Percentiles rank a stretch among this genome's conserved stretches.
Evolutionary conservation across 495 filamentous ascomycete genomes (phyloP).

Genomic region (Monascus purpureus): DNA sequence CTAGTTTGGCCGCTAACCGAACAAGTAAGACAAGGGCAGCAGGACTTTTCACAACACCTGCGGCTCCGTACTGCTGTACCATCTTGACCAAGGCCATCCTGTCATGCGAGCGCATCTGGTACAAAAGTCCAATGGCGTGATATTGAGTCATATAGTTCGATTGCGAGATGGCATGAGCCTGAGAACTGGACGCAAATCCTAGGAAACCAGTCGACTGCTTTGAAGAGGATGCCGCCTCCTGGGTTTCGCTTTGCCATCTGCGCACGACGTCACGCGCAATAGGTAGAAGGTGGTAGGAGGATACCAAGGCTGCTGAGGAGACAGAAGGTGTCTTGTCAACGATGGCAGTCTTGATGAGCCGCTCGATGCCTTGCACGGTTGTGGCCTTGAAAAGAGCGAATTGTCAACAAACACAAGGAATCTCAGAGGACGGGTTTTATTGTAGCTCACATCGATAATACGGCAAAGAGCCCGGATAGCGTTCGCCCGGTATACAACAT

Average conservation of each 20-base stretch:
- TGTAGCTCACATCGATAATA: constrained; percentile 76
- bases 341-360: constrained; percentile 97
- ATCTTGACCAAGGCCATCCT: constrained; percentile 99
- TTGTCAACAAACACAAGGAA: constrained; percentile 4
- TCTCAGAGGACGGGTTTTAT: background rate
- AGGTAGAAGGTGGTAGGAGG: constrained; percentile 94
- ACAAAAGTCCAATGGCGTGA: constrained; percentile 92
- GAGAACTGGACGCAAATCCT: constrained; percentile 65
- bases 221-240: constrained; percentile 82
- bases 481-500: constrained; percentile 91
- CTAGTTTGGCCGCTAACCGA: constrained; percentile 82
- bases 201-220: constrained; percentile 85
- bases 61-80: constrained; percentile 92
- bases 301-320: constrained; percentile 90
- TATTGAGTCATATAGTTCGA: constrained; percentile 94
- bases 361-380: constrained; percentile 97
- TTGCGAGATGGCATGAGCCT: constrained; percentile 49
- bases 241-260: constrained; percentile 97
- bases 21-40: constrained; percentile 87
- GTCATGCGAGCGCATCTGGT: constrained; percentile 96
- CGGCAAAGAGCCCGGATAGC: constrained; percentile 91
- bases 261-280: constrained; percentile 90
- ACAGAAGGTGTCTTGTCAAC: constrained; percentile 98
- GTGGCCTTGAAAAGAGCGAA: constrained; percentile 44
- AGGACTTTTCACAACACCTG: constrained; percentile 87